Evolutionary conservation across 2,329 filamentous ascomycete species (phyloP).

Genomic region (Metarhizium humberi): DNA sequence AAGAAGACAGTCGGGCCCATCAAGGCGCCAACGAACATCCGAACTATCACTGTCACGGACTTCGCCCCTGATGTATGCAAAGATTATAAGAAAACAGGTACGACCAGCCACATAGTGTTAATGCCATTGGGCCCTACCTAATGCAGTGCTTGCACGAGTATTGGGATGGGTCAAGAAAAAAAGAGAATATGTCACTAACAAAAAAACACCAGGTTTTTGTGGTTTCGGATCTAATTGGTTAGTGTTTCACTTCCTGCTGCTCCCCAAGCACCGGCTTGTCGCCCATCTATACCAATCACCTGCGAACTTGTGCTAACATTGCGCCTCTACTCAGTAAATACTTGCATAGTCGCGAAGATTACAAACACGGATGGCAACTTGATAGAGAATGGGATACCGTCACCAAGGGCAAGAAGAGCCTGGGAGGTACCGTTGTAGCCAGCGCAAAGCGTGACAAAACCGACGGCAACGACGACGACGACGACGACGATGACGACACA

Average conservation of each 20-base stretch:
- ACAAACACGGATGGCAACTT: conserved; percentile 90
- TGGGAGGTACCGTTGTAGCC: conserved; percentile 51
- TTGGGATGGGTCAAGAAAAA: too few species aligned
- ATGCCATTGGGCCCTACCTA: too few species aligned
- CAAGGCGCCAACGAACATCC: conserved; percentile 81
- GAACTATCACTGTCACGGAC: conserved; percentile 83
- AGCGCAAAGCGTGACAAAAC: conserved; percentile 40
- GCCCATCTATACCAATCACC: neutral
- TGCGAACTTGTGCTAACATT: neutral
- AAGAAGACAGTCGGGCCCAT: conserved; percentile 68
- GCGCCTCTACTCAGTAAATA: conserved; percentile 44
- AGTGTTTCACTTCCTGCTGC: conserved; percentile 23
- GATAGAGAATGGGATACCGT: conserved; percentile 89
- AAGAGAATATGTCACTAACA: too few species aligned
- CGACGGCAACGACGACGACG: conserved; percentile 33
- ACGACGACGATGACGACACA: conserved; percentile 48
- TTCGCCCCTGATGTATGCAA: conserved; percentile 93
- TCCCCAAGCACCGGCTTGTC: neutral
- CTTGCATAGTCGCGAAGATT: conserved; percentile 65
- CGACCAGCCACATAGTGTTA: too few species aligned
- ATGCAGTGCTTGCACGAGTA: too few species aligned
- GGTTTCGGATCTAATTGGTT: conserved; percentile 33
- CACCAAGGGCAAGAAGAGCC: conserved; percentile 59
- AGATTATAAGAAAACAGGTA: conserved; percentile 68
- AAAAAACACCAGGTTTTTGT: conserved; percentile 28